Evolutionary conservation across 352 stramenopile species (phyloP).

Genomic region (Globisporangium rhizosaccharum): DNA sequence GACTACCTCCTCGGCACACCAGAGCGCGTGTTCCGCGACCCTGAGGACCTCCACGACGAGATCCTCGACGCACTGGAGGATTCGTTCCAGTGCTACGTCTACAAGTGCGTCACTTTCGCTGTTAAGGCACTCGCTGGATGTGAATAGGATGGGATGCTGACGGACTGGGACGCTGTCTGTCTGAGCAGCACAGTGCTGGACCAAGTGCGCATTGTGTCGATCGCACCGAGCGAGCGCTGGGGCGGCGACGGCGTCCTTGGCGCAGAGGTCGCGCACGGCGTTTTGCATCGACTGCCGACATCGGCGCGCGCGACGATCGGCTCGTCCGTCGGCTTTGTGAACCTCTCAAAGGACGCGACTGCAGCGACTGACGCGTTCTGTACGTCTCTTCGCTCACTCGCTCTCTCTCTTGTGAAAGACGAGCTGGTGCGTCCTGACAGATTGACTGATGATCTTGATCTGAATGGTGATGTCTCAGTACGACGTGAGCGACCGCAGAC

Average conservation of each 20-base stretch:
- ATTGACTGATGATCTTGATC: background rate
- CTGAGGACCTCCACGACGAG: constrained; percentile 88
- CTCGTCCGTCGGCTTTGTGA: constrained; percentile 76
- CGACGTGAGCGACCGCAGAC: constrained; percentile 6
- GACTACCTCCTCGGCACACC: constrained; percentile 96
- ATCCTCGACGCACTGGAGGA: constrained; percentile 88
- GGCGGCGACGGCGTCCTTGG: constrained; percentile 90
- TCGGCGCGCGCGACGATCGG: constrained; percentile 47
- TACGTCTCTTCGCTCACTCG: constrained; percentile 21
- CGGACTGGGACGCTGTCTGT: background rate
- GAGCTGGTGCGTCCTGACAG: background rate
- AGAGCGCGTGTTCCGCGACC: constrained; percentile 77
- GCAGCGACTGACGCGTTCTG: constrained; percentile 78
- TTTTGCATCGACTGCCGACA: constrained; percentile 92
- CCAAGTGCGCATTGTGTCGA: constrained; percentile 90
- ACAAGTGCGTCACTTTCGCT: constrained; percentile 69
- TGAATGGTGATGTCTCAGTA: constrained; percentile 5
- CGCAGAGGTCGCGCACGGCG: constrained; percentile 94
- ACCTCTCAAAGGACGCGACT: constrained; percentile 55
- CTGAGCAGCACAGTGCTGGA: constrained; percentile 76
- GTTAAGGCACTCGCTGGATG: background rate
- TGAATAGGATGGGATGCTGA: background rate
- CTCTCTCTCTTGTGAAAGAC: background rate
- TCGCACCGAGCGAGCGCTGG: constrained; percentile 77
- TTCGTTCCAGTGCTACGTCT: constrained; percentile 97